Base-by-base conservation (phyloP, 352 stramenopile species). In the Phytopythium montanum region DNA sequence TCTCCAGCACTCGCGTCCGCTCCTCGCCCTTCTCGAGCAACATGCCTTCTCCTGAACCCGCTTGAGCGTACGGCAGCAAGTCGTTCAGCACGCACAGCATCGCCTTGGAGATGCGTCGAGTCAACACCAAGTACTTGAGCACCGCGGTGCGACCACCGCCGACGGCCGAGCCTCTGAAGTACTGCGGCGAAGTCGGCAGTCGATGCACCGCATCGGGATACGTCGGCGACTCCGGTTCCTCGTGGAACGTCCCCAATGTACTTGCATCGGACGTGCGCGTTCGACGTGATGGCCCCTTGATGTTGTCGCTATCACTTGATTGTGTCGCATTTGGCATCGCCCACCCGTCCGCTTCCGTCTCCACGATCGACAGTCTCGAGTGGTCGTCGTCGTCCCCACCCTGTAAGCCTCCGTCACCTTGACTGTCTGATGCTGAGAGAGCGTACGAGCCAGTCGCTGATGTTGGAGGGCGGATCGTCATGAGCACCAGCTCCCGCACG, bases 101-200 rank as follows among this genome's bases (percentile, higher is more conserved):
- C 0, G 69, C 68, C 33, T 63, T 66, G 0, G 77, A 74, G 25
- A 87, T 70, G 18, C 73, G 66, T 7, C 69, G 56, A 16, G 83
- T 78, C 44, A 73, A 48, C 9, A 87, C 64, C 23, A 90, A 62
- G 42, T 87, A 88, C 9, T 90, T 79, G 2, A 90, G 60, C 12
- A 88, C 66, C 6, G 71, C 66, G 28, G 53, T 59, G 36, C 53
- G 53, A 1, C 53, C 53, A 36, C 21, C 12, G 16, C 53, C 53
- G n/a, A 59, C 53, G 18, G 28, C 38, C 2, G 31, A 28, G 33
- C 53, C 53, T 13, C 28, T 21, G 19, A 48, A 59, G 18, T 59
- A 59, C 28, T 59, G 53, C 25, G 53, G 53, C 6, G 53, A 59
- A 9, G 21, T 59, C 6, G 53, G 53, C 12, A 36, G 18, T 8